phyloP scores from a whole-genome alignment of 805 yeast genomes.

The Tetrapisispora iriomotensis region DNA sequence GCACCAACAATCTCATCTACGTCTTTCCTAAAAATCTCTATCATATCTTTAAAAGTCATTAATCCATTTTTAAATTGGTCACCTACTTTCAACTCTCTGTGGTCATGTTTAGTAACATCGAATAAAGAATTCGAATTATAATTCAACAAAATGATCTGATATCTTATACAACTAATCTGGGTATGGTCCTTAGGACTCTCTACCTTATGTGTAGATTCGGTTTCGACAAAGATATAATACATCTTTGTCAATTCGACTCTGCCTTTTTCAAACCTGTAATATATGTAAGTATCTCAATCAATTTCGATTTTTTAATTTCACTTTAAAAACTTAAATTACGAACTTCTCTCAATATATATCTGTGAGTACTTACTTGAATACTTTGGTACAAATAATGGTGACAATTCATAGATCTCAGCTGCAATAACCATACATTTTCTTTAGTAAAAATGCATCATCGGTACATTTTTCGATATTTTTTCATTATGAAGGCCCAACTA shows the following conservation, averaged over 20 bases:
- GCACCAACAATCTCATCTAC: conserved; percentile 29
- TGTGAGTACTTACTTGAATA: no score
- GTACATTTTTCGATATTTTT: no score
- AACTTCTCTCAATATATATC: no score
- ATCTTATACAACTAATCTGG: conserved; percentile 58
- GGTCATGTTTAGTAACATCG: conserved; percentile 34
- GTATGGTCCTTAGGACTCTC: conserved; percentile 47
- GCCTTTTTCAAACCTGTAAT: no score
- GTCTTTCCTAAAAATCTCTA: conserved; percentile 41
- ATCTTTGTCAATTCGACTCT: conserved; percentile 3
- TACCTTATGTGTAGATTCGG: conserved; percentile 12
- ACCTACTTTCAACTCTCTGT: conserved; percentile 44
- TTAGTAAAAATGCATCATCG: no score
- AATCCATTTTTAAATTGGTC: conserved; percentile 48
- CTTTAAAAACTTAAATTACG: no score
- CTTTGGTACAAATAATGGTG: no score
- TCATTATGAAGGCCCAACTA: no score
- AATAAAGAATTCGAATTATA: conserved; percentile 31
- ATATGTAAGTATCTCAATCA: no score
- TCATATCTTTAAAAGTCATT: conserved; percentile 53
- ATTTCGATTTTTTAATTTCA: no score
- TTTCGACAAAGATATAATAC: conserved; percentile 13
- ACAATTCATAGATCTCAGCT: no score
- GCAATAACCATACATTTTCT: no score
- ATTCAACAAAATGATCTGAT: conserved; percentile 50